Evolutionary conservation across 192 early-diverging fungal genomes (phyloP), one percentile per base, ranked within the genome.

Genomic region (Umbelopsis sp.): DNA sequence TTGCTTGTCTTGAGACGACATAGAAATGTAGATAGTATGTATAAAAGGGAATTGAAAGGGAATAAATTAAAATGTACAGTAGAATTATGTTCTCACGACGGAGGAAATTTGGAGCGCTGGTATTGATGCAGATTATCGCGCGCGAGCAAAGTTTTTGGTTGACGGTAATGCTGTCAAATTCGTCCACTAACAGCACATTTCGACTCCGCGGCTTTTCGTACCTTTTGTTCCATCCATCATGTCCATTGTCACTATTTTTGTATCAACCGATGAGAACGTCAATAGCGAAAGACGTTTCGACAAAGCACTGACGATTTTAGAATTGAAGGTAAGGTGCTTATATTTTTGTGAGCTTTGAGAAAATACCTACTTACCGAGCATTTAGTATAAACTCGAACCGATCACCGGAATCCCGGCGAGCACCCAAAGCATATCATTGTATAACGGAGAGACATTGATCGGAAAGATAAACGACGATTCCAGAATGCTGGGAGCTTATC

Each of bases 191-290:
- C 11, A 31, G 7, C 4, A 62, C 26, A 62, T 62, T 62, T 62
- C 31, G 31, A 32, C 56, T 62, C 56, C 29, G 56, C 31, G 17
- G 34, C 26, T 2, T 20, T 32, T 10, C 25, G 21, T 54, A 11
- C 56, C 26, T 20, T 32, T 62, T 20, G 25, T 29, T 31, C 45
- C 22, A 31, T 10, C 10, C 24, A 45, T 17, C 54, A 90, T 86
- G 86, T 86, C 95, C 5, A 90, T 96, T n/a, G 90, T 98, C 45
- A 98, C 90, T 12, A 75, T 98, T 49, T 96, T 96, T 81, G 91
- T 98, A 17, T 87, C 91, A 38, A 92, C 89, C 72, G 70, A 70
- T 21, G 89, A 95, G 43, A 91, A 88, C 69, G 85, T 90, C 68
- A 83, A 85, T 65, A 93, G 94, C 14, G 97, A 99, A 84, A 84